phyloP scores from a whole-genome alignment of 2,329 filamentous ascomycete species.

The Pseudogymnoascus sp. region DNA sequence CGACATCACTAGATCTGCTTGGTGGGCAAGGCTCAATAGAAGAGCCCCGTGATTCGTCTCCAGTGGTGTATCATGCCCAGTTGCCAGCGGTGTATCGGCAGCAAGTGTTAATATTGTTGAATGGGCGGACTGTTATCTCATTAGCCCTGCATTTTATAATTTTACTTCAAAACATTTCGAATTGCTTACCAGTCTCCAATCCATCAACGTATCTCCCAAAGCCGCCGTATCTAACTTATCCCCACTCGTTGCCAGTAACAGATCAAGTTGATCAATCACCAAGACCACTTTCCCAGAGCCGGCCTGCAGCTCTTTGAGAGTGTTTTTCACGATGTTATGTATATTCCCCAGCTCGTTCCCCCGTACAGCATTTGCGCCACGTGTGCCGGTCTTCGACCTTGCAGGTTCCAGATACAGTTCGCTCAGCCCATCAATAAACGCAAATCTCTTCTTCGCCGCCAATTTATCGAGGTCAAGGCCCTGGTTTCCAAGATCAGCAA shows the following conservation, averaged over 20 bases:
- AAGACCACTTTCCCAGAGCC: conserved; percentile 43
- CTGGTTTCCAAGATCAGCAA: conserved; percentile 30
- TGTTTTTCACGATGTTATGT: conserved; percentile 17
- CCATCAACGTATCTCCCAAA: conserved; percentile 51
- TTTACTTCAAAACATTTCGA: neutral
- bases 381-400: conserved; percentile 11
- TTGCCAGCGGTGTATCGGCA: conserved; percentile 68
- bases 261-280: conserved; percentile 60
- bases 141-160: neutral
- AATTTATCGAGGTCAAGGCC: conserved; percentile 65
- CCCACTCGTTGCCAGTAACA: conserved; percentile 54
- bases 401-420: conserved; percentile 21
- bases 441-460: conserved; percentile 52
- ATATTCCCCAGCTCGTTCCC: conserved; percentile 18
- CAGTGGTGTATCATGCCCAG: conserved; percentile 53
- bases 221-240: conserved; percentile 38
- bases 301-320: conserved; percentile 17
- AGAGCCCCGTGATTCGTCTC: conserved; percentile 69
- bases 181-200: conserved; percentile 55
- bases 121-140: conserved; percentile 47
- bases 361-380: conserved; percentile 15
- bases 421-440: conserved; percentile 63
- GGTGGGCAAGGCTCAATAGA: conserved; percentile 65
- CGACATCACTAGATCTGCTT: conserved; percentile 64
- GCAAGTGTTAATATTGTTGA: conserved; percentile 60